These are phyloP conservation scores for Epichloe sylvatica DNA, from an alignment of 2,329 filamentous ascomycete species.

Conservation along the genomic window DNA sequence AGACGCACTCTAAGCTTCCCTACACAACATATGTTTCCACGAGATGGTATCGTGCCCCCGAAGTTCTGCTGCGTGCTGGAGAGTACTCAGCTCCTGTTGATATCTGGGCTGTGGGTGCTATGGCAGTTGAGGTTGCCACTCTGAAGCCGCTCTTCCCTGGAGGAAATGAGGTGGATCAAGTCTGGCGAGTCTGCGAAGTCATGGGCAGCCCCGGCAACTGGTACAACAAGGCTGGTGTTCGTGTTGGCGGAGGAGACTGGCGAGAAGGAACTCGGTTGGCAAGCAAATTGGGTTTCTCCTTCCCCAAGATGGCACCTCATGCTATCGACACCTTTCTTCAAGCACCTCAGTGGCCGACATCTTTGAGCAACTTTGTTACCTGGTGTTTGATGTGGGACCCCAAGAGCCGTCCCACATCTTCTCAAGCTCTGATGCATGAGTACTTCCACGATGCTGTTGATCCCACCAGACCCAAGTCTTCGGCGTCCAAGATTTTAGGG, in stretches of 20 bases:
- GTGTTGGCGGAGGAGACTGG: constrained; percentile 93
- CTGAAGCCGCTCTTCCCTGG: constrained; percentile 94
- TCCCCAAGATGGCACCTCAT: constrained; percentile 98
- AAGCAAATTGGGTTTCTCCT: constrained; percentile 94
- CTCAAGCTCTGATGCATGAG: constrained; percentile 87
- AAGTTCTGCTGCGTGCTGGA: constrained; percentile 82
- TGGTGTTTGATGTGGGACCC: constrained; percentile 99
- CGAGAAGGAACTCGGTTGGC: constrained; percentile 84
- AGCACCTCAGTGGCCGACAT: constrained; percentile 77
- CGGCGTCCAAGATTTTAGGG: constrained; percentile 67
- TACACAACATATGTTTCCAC: constrained; percentile 99
- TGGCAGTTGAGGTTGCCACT: constrained; percentile 96
- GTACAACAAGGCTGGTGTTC: constrained; percentile 81
- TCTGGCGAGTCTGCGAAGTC: constrained; percentile 97
- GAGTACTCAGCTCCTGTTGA: constrained; percentile 97
- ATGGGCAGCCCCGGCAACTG: constrained; percentile 98
- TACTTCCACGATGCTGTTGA: constrained; percentile 90
- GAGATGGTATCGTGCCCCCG: constrained; percentile 92
- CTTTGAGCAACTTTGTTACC: constrained; percentile 84
- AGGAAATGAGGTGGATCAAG: constrained; percentile 95
- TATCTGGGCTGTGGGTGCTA: constrained; percentile 95
- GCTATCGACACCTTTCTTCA: constrained; percentile 89
- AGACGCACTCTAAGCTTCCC: constrained; percentile 89
- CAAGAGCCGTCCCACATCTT: constrained; percentile 76
- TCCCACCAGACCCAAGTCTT: constrained; percentile 82